These are phyloP conservation scores for Echites panduratus DNA, from an alignment of 257 asterid genomes.

Conservation along the genomic window DNA sequence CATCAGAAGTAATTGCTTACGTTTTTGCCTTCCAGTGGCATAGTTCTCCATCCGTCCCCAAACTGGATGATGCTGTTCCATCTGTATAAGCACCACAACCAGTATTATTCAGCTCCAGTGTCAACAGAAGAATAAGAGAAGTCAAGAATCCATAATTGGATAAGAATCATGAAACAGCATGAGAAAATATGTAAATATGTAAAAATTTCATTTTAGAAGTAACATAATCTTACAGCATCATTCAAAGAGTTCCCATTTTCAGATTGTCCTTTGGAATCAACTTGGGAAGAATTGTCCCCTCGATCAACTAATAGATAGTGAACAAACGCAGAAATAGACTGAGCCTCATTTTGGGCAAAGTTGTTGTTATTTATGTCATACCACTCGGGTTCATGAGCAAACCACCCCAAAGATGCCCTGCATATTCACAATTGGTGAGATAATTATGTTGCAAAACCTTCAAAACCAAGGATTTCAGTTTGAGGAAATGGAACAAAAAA, in stretches of 20 bases:
- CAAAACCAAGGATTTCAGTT: too few species aligned
- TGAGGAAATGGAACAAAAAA: too few species aligned
- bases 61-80: constrained; percentile 80
- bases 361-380: constrained; percentile 65
- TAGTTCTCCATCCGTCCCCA: constrained; percentile 97
- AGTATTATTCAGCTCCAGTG: constrained; percentile 5
- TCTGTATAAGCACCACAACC: constrained; percentile 41
- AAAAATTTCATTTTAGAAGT: constrained; percentile 11
- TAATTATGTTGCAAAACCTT: neutral
- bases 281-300: constrained; percentile 40
- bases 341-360: constrained; percentile 89
- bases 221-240: constrained; percentile 59
- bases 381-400: constrained; percentile 96
- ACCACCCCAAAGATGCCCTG: constrained; percentile 95
- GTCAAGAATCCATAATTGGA: neutral
- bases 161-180: constrained; percentile 1
- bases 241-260: constrained; percentile 62
- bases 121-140: neutral
- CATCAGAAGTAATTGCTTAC: constrained; percentile 85
- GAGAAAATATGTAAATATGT: neutral
- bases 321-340: constrained; percentile 72
- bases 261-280: constrained; percentile 44
- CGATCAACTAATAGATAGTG: constrained; percentile 71
- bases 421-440: constrained; percentile 13
- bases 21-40: constrained; percentile 76